Conservation (phyloP, 371 early-diverging fungal genomes). For the Mortierella sp. region DNA sequence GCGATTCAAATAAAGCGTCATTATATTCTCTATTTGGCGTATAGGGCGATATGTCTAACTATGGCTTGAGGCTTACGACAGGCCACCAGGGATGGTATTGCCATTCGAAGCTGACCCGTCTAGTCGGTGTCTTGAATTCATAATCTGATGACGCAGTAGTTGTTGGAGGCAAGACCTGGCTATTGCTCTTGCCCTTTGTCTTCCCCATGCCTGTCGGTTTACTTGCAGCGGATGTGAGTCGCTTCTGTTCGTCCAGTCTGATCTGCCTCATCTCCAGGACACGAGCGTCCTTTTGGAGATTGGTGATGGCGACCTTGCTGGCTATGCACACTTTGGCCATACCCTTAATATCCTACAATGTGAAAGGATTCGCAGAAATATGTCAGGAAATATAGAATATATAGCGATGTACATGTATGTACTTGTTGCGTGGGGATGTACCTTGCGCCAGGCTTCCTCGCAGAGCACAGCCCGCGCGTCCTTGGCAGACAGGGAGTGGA, state of each 20-base stretch:
- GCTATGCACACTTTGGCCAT: slow-evolving; percentile 60
- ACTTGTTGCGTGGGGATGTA: slow-evolving; percentile 17
- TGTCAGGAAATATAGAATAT: neutral
- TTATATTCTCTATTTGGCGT: too few species aligned
- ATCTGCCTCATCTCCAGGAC: slow-evolving; percentile 22
- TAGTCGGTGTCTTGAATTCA: slow-evolving; percentile 5
- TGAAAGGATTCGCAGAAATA: neutral
- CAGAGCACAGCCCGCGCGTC: slow-evolving; percentile 62
- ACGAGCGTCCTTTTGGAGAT: slow-evolving; percentile 34
- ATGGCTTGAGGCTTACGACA: slow-evolving; percentile 35
- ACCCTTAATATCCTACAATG: slow-evolving; percentile 56
- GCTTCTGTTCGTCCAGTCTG: neutral
- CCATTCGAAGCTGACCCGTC: slow-evolving; percentile 51
- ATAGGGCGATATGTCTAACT: neutral
- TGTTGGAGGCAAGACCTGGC: neutral
- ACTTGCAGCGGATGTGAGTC: neutral
- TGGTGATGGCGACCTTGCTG: slow-evolving; percentile 47
- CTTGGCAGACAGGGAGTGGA: slow-evolving; percentile 20
- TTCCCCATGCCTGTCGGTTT: slow-evolving; percentile 4
- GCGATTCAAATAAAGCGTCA: too few species aligned
- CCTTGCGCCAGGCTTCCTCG: slow-evolving; percentile 56
- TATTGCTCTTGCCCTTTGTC: neutral
- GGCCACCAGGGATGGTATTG: slow-evolving; percentile 69
- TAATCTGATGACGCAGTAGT: neutral
- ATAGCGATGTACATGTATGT: neutral